Percentiles rank a stretch among this genome's conserved stretches.
Evolutionary conservation across 2,329 filamentous ascomycete genomes (phyloP).

Genomic region (Fusarium sp.): DNA sequence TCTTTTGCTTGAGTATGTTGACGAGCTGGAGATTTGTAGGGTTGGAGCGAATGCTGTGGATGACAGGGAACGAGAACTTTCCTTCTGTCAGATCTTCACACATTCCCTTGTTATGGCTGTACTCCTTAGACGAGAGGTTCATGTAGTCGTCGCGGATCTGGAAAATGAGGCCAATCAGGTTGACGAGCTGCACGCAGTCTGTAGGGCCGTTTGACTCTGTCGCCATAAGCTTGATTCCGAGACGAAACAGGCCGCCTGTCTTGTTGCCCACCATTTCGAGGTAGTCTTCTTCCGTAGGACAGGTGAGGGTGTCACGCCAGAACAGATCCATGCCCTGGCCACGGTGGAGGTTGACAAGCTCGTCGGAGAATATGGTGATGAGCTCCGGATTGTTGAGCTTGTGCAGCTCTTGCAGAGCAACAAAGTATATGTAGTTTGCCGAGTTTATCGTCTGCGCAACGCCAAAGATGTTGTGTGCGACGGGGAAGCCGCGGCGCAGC

Average conservation of each 20-base stretch:
- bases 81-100: slow-evolving; percentile 97
- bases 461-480: slow-evolving; percentile 86
- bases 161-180: slow-evolving; percentile 84
- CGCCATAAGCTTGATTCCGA: slow-evolving; percentile 90
- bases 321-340: slow-evolving; percentile 93
- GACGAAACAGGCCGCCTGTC: slow-evolving; percentile 84
- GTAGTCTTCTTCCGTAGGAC: slow-evolving; percentile 87
- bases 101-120: slow-evolving; percentile 89
- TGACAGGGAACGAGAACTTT: slow-evolving; percentile 96
- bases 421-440: slow-evolving; percentile 89
- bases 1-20: slow-evolving; percentile 93
- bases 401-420: slow-evolving; percentile 77
- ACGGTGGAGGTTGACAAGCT: slow-evolving; percentile 83
- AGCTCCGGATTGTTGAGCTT: slow-evolving; percentile 73
- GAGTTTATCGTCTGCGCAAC: slow-evolving; percentile 89
- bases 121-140: slow-evolving; percentile 79
- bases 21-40: slow-evolving; percentile 80
- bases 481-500: slow-evolving; percentile 80
- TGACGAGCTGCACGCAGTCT: slow-evolving; percentile 85
- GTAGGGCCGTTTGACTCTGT: slow-evolving; percentile 67
- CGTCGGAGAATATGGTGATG: slow-evolving; percentile 79
- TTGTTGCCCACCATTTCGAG: slow-evolving; percentile 95
- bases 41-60: slow-evolving; percentile 86
- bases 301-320: slow-evolving; percentile 86
- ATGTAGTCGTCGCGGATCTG: slow-evolving; percentile 95